A percentile compares a stretch with the other conserved stretches of the same genome.
These are phyloP conservation scores for Ajuga chamaepitys DNA, from an alignment of 257 asterid genomes.

Conservation along the genomic window DNA sequence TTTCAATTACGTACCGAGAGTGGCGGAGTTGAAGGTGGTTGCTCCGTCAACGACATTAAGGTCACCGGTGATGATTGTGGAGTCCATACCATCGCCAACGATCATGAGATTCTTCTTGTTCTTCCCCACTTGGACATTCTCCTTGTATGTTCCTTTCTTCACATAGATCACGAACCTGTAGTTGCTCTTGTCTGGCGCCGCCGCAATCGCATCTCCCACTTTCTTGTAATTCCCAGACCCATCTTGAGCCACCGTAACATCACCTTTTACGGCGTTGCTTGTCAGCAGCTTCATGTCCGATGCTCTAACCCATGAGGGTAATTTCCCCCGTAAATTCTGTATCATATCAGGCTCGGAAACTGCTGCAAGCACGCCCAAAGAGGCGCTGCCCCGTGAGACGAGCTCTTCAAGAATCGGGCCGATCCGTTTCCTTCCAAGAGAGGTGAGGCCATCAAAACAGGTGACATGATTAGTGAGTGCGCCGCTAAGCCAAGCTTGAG, in stretches of 20 bases:
- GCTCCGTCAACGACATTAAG: slow-evolving; percentile 42
- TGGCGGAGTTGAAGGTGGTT: slow-evolving; percentile 46
- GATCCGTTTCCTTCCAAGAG: background rate
- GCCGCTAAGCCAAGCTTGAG: slow-evolving; percentile 43
- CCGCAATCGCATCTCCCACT: slow-evolving; percentile 39
- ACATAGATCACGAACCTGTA: slow-evolving; percentile 36
- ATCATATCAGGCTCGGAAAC: background rate
- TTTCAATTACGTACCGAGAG: slow-evolving; percentile 42
- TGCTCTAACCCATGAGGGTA: slow-evolving; percentile 37
- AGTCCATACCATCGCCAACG: slow-evolving; percentile 48
- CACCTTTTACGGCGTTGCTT: slow-evolving; percentile 20
- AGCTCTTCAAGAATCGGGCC: slow-evolving; percentile 15
- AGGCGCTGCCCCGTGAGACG: slow-evolving; percentile 29
- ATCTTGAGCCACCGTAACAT: slow-evolving; percentile 38
- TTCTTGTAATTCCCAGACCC: slow-evolving; percentile 39
- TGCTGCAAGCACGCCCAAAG: slow-evolving; percentile 30
- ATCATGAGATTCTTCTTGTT: slow-evolving; percentile 43
- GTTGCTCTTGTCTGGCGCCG: slow-evolving; percentile 30
- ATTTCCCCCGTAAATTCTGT: background rate
- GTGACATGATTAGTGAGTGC: slow-evolving; percentile 47
- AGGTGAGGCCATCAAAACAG: slow-evolving; percentile 37
- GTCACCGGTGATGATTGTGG: slow-evolving; percentile 35
- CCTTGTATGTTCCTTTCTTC: slow-evolving; percentile 43
- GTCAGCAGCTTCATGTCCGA: slow-evolving; percentile 31
- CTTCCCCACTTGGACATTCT: slow-evolving; percentile 37